Conservation (phyloP, 2,329 filamentous ascomycete genomes). For the Pseudogymnoascus sp. region DNA sequence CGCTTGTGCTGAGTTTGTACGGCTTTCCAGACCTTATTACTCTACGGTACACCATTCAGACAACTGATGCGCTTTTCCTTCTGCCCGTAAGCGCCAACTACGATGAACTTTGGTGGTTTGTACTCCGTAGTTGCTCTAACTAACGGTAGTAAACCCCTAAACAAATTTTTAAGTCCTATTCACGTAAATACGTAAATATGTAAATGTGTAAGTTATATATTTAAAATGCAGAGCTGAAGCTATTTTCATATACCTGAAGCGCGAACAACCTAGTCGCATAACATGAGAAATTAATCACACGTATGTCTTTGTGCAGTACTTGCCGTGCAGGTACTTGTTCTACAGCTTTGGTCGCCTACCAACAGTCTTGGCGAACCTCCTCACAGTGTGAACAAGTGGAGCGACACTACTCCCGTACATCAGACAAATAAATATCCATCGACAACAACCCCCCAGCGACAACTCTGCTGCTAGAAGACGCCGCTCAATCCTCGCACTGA, state of each 20-base stretch:
- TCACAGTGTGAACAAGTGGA: slow-evolving; percentile 5
- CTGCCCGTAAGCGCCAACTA: neutral
- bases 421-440: slow-evolving; percentile 8
- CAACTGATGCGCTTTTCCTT: neutral
- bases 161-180: neutral
- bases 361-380: slow-evolving; percentile 5
- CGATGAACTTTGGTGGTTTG: neutral
- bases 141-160: slow-evolving; percentile 5
- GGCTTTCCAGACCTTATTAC: neutral
- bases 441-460: neutral
- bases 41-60: neutral
- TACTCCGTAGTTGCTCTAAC: neutral
- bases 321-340: neutral
- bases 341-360: slow-evolving; percentile 2
- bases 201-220: neutral
- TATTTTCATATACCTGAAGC: neutral
- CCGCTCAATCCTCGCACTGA: neutral
- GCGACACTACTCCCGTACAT: slow-evolving; percentile 4
- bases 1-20: neutral
- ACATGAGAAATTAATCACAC: slow-evolving; percentile 4
- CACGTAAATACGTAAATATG: neutral
- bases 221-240: neutral
- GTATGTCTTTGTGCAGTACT: neutral
- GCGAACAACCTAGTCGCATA: neutral
- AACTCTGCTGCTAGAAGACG: slow-evolving; percentile 3